A percentile compares a stretch with the other conserved stretches of the same genome.
These are phyloP conservation scores for Uronychia setigera DNA, from an alignment of 73 alveolate species.

Conservation along the genomic window DNA sequence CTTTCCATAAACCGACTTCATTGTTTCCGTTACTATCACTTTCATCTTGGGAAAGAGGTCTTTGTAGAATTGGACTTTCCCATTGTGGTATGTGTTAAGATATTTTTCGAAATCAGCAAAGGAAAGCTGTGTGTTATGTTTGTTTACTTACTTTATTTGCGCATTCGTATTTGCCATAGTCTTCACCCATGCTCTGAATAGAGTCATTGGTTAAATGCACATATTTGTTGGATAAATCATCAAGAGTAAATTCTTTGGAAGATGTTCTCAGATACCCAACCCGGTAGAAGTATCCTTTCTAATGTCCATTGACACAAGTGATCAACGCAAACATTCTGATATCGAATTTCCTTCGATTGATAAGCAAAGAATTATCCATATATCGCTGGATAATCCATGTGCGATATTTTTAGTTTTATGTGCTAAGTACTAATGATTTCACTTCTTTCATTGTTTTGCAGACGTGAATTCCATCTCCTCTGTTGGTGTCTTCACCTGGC, in stretches of 20 bases:
- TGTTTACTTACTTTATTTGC: constrained; percentile 68
- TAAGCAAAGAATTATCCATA: constrained; percentile 80
- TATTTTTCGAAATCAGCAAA: constrained; percentile 75
- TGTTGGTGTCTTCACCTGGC: constrained; percentile 61
- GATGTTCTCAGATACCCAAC: constrained; percentile 84
- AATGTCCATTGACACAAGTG: constrained; percentile 58
- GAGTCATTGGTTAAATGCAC: constrained; percentile 89
- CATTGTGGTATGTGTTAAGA: constrained; percentile 53
- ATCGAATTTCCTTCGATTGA: constrained; percentile 81
- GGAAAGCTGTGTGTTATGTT: constrained; percentile 33
- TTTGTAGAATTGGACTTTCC: constrained; percentile 60
- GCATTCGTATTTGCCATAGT: constrained; percentile 83
- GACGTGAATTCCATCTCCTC: constrained; percentile 57
- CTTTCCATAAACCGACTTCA: constrained; percentile 65
- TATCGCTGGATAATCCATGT: constrained; percentile 74
- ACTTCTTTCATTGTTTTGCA: constrained; percentile 23
- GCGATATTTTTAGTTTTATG: neutral
- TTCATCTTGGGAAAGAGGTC: constrained; percentile 75
- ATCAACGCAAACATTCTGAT: constrained; percentile 81
- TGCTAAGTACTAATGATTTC: neutral
- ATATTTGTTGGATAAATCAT: constrained; percentile 50
- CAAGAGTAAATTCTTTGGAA: constrained; percentile 63
- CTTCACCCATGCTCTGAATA: constrained; percentile 73
- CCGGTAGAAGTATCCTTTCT: constrained; percentile 65
- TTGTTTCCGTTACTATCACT: constrained; percentile 64